These are phyloP conservation scores for Cubamyces lactineus DNA, from an alignment of 768 basidiomycete species.

Conservation along the genomic window DNA sequence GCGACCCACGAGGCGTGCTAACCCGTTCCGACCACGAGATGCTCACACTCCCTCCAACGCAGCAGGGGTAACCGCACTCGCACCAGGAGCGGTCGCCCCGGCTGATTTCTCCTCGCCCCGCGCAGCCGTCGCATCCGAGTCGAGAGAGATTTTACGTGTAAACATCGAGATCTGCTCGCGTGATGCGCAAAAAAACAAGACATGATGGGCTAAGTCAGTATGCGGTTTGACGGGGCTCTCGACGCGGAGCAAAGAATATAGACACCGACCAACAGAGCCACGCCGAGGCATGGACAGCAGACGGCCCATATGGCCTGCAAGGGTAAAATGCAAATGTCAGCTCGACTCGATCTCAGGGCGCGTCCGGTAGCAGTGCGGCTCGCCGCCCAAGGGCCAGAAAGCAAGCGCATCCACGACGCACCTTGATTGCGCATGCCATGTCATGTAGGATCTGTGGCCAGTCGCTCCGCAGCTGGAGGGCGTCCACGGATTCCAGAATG, in stretches of 20 bases:
- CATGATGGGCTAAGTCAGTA: too few relatives aligned
- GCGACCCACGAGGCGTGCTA: constrained; percentile 24
- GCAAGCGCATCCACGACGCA: constrained; percentile 30
- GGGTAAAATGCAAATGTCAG: constrained; percentile 11
- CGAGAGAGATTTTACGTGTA: constrained; percentile 28
- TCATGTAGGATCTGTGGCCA: constrained; percentile 52
- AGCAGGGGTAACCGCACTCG: constrained; percentile 1
- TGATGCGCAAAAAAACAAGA: not conserved
- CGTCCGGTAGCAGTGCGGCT: not conserved
- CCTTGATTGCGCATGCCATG: constrained; percentile 67
- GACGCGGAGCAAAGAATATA: constrained; percentile 6
- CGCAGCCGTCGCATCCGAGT: constrained; percentile 5
- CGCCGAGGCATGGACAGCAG: constrained; percentile 68
- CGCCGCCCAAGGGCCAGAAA: not conserved
- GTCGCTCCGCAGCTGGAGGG: constrained; percentile 49
- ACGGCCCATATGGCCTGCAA: constrained; percentile 71
- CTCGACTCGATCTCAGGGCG: not conserved
- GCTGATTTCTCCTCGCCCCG: constrained; percentile 18
- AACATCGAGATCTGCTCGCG: constrained; percentile 34
- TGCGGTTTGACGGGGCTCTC: not conserved
- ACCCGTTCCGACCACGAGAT: constrained; percentile 16
- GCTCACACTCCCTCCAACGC: constrained; percentile 23
- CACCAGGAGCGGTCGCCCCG: not conserved
- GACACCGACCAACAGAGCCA: constrained; percentile 61
- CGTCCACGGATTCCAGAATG: constrained; percentile 54